phyloP scores from a whole-genome alignment of 352 stramenopile species.

The Globisporangium takayamanum region DNA sequence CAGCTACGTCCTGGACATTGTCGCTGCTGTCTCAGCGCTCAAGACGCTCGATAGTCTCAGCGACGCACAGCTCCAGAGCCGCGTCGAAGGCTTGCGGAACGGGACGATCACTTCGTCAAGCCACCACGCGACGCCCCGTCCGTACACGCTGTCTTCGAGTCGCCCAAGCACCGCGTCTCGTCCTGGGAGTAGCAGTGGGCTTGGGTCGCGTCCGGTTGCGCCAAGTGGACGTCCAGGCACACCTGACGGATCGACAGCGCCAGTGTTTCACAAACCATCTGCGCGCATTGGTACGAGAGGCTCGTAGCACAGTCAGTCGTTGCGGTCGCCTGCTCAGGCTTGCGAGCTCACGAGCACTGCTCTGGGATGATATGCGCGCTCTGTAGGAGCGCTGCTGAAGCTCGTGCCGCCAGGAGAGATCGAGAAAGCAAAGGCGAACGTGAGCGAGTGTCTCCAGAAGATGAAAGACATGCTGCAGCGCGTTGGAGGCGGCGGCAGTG shows the following conservation, averaged over 20 bases:
- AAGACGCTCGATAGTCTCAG: conserved; percentile 60
- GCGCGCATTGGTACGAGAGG: conserved; percentile 28
- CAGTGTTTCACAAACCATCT: conserved; percentile 47
- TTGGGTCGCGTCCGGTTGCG: conserved; percentile 18
- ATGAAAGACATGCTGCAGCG: conserved; percentile 51
- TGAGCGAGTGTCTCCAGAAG: conserved; percentile 41
- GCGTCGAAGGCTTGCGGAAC: conserved; percentile 37
- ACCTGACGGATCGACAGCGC: conserved; percentile 18
- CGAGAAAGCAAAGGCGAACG: conserved; percentile 41
- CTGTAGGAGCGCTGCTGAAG: conserved; percentile 41
- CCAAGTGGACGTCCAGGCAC: conserved; percentile 29
- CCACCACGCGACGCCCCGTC: conserved; percentile 21
- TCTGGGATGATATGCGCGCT: neutral
- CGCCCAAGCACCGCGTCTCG: conserved; percentile 26
- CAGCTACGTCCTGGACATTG: conserved; percentile 55
- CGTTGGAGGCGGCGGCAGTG: conserved; percentile 17
- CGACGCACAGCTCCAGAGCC: conserved; percentile 35
- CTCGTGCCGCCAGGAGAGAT: conserved; percentile 37
- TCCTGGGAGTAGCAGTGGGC: conserved; percentile 21
- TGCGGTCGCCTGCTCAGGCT: no score
- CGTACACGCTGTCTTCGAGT: conserved; percentile 28
- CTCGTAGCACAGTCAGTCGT: neutral
- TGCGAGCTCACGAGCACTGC: neutral
- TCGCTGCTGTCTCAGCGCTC: conserved; percentile 34
- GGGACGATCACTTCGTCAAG: conserved; percentile 24